A percentile compares a stretch with the other conserved stretches of the same genome.
These are phyloP conservation scores for Sanghuangporus sanghuang DNA, from an alignment of 1,284 basidiomycete species.

Conservation along the genomic window DNA sequence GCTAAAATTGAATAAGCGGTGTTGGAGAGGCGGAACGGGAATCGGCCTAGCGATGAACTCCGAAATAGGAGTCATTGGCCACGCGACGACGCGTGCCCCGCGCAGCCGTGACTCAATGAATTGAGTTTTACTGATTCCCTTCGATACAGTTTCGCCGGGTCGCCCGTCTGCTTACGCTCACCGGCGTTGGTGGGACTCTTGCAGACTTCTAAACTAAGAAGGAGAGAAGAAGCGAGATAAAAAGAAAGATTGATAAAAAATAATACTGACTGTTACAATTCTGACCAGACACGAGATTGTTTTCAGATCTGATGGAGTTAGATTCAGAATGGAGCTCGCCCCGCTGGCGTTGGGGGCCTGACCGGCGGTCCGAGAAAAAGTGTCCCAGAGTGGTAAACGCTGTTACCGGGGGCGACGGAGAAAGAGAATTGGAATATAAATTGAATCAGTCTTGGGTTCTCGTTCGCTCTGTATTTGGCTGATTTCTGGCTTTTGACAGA, in stretches of 20 bases:
- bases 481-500: not conserved
- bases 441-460: not conserved
- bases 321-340: not conserved
- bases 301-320: not conserved
- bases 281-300: not conserved
- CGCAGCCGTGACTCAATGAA: not conserved
- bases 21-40: not conserved
- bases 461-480: not conserved
- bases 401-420: not conserved
- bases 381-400: not conserved
- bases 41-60: not conserved
- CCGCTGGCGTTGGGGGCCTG: not conserved
- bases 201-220: not conserved
- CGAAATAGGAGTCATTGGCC: not conserved
- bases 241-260: not conserved
- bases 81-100: slow-evolving; percentile 7
- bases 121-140: slow-evolving; percentile 1
- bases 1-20: not conserved
- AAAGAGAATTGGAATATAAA: not conserved
- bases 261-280: not conserved
- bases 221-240: not conserved
- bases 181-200: not conserved
- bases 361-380: not conserved
- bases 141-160: slow-evolving; percentile 17
- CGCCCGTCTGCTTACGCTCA: not conserved